Evolutionary conservation across 2,329 filamentous ascomycete species (phyloP).

Genomic region (Epichloe gansuensis): DNA sequence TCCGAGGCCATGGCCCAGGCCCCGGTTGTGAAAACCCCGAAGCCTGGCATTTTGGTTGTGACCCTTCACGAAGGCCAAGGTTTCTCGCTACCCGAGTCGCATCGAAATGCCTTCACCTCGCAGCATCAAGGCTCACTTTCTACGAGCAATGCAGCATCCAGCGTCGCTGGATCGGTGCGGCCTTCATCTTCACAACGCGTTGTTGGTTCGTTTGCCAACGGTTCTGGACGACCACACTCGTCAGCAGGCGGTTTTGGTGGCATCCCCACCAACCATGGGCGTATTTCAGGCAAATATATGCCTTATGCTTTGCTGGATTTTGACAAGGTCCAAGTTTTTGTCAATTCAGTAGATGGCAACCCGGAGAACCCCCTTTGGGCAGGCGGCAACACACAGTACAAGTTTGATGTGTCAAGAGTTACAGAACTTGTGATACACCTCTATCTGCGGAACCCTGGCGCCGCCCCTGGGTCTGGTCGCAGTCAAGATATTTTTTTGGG

Average conservation of each 20-base stretch:
- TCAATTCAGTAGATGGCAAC: slow-evolving; percentile 88
- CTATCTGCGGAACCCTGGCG: slow-evolving; percentile 85
- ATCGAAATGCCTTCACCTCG: slow-evolving; percentile 63
- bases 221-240: slow-evolving; percentile 63
- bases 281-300: slow-evolving; percentile 91
- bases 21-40: slow-evolving; percentile 53
- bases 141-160: slow-evolving; percentile 40
- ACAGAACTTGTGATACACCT: slow-evolving; percentile 85
- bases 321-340: slow-evolving; percentile 97
- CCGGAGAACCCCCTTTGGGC: slow-evolving; percentile 95
- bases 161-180: slow-evolving; percentile 37
- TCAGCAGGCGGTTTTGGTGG: slow-evolving; percentile 70
- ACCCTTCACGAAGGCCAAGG: slow-evolving; percentile 88
- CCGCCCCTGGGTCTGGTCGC: slow-evolving; percentile 71
- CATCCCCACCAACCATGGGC: slow-evolving; percentile 85
- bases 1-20: slow-evolving; percentile 73
- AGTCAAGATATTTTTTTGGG: slow-evolving; percentile 96
- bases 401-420: slow-evolving; percentile 93
- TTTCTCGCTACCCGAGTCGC: slow-evolving; percentile 83
- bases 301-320: slow-evolving; percentile 96
- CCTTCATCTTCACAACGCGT: slow-evolving; percentile 43
- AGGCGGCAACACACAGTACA: slow-evolving; percentile 97
- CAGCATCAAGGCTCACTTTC: slow-evolving; percentile 65
- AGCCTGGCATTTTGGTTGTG: slow-evolving; percentile 91
- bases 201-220: slow-evolving; percentile 51